phyloP scores from a whole-genome alignment of 2,329 filamentous ascomycete genomes.

The Aspergillus sp. region DNA sequence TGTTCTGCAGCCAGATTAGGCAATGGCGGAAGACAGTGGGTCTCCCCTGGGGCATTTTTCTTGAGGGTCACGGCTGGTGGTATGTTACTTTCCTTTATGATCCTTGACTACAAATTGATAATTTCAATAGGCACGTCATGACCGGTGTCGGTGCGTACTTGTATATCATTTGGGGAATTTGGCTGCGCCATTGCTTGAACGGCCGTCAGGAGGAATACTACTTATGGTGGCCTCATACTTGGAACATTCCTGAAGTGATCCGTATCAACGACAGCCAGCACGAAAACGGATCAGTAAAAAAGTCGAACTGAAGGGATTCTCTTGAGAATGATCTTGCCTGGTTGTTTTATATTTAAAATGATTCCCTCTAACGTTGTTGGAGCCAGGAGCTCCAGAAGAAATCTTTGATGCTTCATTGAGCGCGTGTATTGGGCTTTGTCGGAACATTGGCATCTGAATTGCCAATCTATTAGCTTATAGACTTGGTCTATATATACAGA shows the following conservation, averaged over 20 bases:
- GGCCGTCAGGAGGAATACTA: slow-evolving; percentile 64
- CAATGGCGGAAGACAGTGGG: slow-evolving; percentile 61
- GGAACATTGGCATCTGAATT: neutral
- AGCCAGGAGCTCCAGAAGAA: neutral
- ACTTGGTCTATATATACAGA: neutral
- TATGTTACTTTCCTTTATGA: slow-evolving; percentile 29
- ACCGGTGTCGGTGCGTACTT: slow-evolving; percentile 77
- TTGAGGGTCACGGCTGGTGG: slow-evolving; percentile 71
- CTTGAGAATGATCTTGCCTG: neutral
- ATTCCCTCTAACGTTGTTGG: neutral
- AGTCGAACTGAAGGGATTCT: slow-evolving; percentile 16
- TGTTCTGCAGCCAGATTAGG: slow-evolving; percentile 62
- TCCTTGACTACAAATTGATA: slow-evolving; percentile 2
- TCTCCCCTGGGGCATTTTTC: slow-evolving; percentile 70
- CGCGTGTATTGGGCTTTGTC: neutral
- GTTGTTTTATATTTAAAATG: slow-evolving; percentile 1
- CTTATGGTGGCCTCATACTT: slow-evolving; percentile 60
- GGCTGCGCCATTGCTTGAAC: slow-evolving; percentile 70
- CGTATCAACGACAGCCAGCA: slow-evolving; percentile 15
- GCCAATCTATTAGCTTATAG: neutral
- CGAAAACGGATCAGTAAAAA: slow-evolving; percentile 23
- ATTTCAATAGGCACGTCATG: slow-evolving; percentile 60
- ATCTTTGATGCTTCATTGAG: neutral
- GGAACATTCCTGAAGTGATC: slow-evolving; percentile 52
- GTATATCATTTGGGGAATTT: slow-evolving; percentile 77